Evolutionary conservation across 1,284 basidiomycete genomes (phyloP), one percentile per base, ranked within the genome.

Genomic region (Ustilago crameri): DNA sequence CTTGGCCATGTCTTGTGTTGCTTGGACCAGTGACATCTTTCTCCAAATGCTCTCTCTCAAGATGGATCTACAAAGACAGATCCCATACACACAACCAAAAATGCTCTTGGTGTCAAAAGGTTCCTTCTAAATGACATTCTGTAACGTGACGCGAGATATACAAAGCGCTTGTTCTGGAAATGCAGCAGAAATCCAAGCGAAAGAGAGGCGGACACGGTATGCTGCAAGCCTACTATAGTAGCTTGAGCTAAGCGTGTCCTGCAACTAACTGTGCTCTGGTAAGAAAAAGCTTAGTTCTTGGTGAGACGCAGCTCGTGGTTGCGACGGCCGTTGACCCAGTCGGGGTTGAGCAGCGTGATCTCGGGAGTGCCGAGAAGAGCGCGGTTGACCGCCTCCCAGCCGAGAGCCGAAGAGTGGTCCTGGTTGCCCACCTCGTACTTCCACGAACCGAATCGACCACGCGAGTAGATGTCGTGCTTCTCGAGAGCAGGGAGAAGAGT

Each of bases 391-490:
- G 86, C 86, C 75, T 87, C 86, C 46, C 86, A 86, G 24, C 86
- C 86, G 23, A 87, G 81, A 84, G 86, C 86, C 77, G 86, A 86
- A 64, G 84, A 85, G 71, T 87, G 86, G 71, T 87, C 86, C 75
- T 87, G 86, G 75, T 87, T 87, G 1, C 86, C 86, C 9, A 85
- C 84, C 77, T 86, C 85, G 78, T 86, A 86, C 75, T 85, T 85
- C 85, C 86, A 87, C 43, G 84, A 85, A n/a, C 86, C 86, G 75
- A 87, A 87, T 48, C 86, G 82, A 37, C 86, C 86, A 50, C 86
- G 84, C 18, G 84, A 85, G 76, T 84, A 83, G 53, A 87, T 86
- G 49, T 80, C 80, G 77, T 78, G 84, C 67, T 80, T 70, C 52
- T 86, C 84, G 35, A 87, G 77, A 22, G 77, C 79, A 2, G 86